Evolutionary conservation across 257 asterid genomes (phyloP), one percentile per base, ranked within the genome.

Genomic region (Haberlea rhodopensis): DNA sequence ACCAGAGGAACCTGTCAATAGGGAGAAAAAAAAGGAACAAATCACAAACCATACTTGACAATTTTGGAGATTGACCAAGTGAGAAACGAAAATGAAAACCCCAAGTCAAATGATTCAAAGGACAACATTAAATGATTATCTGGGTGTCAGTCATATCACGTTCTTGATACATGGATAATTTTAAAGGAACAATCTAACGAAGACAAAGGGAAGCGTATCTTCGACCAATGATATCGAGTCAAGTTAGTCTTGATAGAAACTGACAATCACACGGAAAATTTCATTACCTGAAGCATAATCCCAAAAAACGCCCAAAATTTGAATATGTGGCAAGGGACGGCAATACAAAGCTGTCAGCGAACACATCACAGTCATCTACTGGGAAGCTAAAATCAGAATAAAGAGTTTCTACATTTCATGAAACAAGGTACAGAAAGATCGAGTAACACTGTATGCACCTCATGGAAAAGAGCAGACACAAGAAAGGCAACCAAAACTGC

Each of bases 311-410:
- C 97, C 99, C 99, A 94, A 54, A 86, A 81, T 87, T 84, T 94
- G 87, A 90, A 90, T 62, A 90, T 85, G 75, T 87, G 99, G 81
- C 96, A 94, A 53, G 99, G 99, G 62, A 94, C 97, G 22, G 97
- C 99, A 68, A 94, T 72, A 18, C 97, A 94, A 60, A 94, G 72
- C 99, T 94, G 90, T 77, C 66, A 61, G 66, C 60, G 48, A 71
- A 65, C 66, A 70, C 45, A 77, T 53, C 68, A 57, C 23, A 57
- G 34, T 71, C 58, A 69, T 43, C 0, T 6, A 57, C 57, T 10
- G 21, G 43, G 48, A 51, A 60, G 27, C 57, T 58, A 26, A 46
- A 32, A 43, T 51, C 49, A 52, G 53, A 23, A 7, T 29, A 27
- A 26, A 67, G 62, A 62, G 58, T 67, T 45, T 16, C 28, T 18